These are phyloP conservation scores for Nigrospora osmanthi DNA, from an alignment of 2,329 filamentous ascomycete genomes.

Conservation along the genomic window DNA sequence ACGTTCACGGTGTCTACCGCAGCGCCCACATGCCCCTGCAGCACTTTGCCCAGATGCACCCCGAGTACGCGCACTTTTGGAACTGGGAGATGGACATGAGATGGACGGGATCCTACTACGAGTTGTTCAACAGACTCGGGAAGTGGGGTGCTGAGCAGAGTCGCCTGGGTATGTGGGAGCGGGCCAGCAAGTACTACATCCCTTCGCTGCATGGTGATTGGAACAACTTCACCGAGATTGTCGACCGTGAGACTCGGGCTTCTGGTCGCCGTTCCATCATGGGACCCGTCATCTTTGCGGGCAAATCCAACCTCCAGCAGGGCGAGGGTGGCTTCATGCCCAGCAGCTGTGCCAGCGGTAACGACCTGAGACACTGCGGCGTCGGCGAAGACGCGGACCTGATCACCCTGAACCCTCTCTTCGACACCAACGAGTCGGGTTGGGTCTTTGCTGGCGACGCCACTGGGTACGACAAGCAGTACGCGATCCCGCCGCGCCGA, in stretches of 20 bases:
- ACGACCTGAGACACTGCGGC: conserved; percentile 48
- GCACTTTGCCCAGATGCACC: conserved; percentile 54
- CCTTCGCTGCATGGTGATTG: conserved; percentile 62
- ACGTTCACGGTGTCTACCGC: conserved; percentile 64
- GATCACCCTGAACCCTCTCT: conserved; percentile 71
- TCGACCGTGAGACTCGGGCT: conserved; percentile 50
- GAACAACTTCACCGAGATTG: conserved; percentile 62
- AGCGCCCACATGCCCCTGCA: conserved; percentile 56
- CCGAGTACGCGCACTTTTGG: conserved; percentile 61
- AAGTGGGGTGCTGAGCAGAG: conserved; percentile 62
- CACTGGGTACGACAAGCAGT: conserved; percentile 53
- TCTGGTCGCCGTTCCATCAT: conserved; percentile 53
- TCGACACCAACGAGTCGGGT: conserved; percentile 61
- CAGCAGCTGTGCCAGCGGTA: conserved; percentile 43
- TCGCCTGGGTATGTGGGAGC: conserved; percentile 69
- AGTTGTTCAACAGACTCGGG: conserved; percentile 61
- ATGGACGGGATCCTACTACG: conserved; percentile 59
- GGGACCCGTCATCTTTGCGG: conserved; percentile 53
- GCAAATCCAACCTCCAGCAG: conserved; percentile 35
- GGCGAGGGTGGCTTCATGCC: conserved; percentile 51
- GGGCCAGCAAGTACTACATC: conserved; percentile 69
- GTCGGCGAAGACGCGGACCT: conserved; percentile 67
- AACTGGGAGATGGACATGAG: conserved; percentile 66
- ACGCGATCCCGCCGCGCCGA: conserved; percentile 55
- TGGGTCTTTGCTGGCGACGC: conserved; percentile 67